Percentiles rank a stretch among this genome's conserved stretches.
These are phyloP conservation scores for Diplosphaera chodatii DNA, from an alignment of 139 green algal species.

Conservation along the genomic window DNA sequence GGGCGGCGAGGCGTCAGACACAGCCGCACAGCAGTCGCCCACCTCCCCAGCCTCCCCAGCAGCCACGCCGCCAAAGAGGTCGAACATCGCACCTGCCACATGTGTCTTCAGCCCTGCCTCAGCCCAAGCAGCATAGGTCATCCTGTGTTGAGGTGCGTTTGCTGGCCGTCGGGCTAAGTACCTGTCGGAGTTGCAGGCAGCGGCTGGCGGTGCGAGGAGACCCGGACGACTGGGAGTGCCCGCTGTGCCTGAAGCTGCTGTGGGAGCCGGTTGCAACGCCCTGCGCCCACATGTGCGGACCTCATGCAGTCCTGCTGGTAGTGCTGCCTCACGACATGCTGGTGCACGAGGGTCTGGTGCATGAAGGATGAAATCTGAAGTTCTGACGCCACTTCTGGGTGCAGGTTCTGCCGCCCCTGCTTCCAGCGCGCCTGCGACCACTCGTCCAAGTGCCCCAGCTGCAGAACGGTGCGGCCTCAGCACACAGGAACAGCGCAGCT, in stretches of 20 bases:
- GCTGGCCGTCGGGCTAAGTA: too few species aligned
- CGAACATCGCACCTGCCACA: neutral
- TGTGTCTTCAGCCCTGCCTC: too few species aligned
- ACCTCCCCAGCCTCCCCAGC: neutral
- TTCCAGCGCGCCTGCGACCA: conserved; percentile 73
- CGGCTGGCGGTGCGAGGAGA: neutral
- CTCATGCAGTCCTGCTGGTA: neutral
- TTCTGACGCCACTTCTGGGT: neutral
- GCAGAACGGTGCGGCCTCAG: conserved; percentile 67
- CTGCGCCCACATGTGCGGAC: conserved; percentile 60
- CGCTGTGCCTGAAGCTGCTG: conserved; percentile 82
- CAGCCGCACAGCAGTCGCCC: neutral
- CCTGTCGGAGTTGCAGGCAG: neutral
- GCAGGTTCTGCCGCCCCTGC: conserved; percentile 77
- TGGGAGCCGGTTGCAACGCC: conserved; percentile 86
- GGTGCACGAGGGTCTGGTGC: too few species aligned
- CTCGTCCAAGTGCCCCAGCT: conserved; percentile 64
- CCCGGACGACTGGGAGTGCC: conserved; percentile 76
- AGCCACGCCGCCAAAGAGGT: neutral
- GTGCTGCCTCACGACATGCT: too few species aligned
- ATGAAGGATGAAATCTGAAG: too few species aligned
- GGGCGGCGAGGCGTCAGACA: too few species aligned
- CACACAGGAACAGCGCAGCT: too few species aligned
- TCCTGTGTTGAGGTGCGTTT: too few species aligned
- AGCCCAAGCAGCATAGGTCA: too few species aligned